Evolutionary conservation across 2,329 filamentous ascomycete genomes (phyloP), one percentile per base, ranked within the genome.

Genomic region (Aspergillus sp.): DNA sequence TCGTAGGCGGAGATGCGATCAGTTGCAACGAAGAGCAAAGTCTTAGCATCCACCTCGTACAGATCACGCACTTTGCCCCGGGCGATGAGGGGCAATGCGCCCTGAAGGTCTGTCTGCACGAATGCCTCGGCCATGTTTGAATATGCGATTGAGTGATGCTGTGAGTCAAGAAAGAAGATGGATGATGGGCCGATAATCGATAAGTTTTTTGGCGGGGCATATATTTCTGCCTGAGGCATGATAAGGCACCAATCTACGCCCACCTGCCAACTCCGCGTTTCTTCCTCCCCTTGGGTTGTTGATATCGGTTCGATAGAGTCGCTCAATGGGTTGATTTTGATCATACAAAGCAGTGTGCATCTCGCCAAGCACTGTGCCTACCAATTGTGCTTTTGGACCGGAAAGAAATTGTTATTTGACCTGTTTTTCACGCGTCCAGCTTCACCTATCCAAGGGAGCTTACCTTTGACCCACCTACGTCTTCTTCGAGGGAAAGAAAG

Each of bases 1-100:
- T 97, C 91, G 74, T 91, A 97, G 44, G 93, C 93, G 26, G 89
- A 95, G 65, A 96, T 93, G 54, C 93, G 85, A 71, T 96, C 90
- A 10, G 88, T 86, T 26, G 88, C 85, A 43, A 90, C 82, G 62
- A 95, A 91, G 44, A 95, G 83, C 5, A 95, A 79, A 2, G 81
- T 85, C 44, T 78, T 70, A 33, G 81, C 72, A 62, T 88, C 81
- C 42, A 94, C 72, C 48, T 79, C 75, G 66, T 88, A 95, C 32
- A 94, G 77, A 60, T 94, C 87, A 59, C 88, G 82, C 27, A 94
- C 89, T 71, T 94, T 94, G 51, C 82, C 82, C 33, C 76, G 74
- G 6, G 79, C 78, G 37, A 85, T 63, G 41, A 76, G 63, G 28
- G 70, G 71, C 49, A 76, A 54, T n/a, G 61, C 56, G 27, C 62